Evolutionary conservation across 441 rosid species (phyloP).

Genomic region (Populus hybrid): DNA sequence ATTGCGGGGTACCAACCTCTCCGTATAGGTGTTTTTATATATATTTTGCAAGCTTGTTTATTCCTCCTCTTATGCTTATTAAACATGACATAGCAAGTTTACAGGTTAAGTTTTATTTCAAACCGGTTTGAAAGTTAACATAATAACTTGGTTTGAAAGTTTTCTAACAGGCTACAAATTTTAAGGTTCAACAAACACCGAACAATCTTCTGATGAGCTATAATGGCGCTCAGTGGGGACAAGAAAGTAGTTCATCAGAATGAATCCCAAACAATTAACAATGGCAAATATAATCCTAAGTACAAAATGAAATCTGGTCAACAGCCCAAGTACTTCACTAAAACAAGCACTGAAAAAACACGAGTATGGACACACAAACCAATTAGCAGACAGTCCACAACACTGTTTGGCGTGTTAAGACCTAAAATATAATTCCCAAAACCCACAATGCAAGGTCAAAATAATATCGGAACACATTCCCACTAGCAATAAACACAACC

Average conservation of each 20-base stretch:
- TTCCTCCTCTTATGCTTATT: no score
- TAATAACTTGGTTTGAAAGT: no score
- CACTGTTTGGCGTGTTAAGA: conserved; percentile 34
- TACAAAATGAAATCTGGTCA: not conserved
- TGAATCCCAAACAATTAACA: not conserved
- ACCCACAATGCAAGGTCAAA: conserved; percentile 40
- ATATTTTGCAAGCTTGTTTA: no score
- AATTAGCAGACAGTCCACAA: conserved; percentile 39
- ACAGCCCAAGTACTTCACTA: conserved; percentile 12
- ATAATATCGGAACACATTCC: conserved; percentile 46
- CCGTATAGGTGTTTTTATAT: no score
- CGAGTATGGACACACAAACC: conserved; percentile 37
- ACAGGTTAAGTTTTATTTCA: no score
- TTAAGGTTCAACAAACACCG: not conserved
- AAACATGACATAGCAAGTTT: no score
- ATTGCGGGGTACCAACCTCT: no score
- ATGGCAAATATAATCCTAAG: conserved; percentile 16
- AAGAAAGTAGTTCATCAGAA: not conserved
- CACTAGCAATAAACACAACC: conserved; percentile 31
- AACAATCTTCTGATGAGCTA: not conserved
- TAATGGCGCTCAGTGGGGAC: not conserved
- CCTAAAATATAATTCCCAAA: conserved; percentile 37
- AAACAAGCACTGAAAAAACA: conserved; percentile 27
- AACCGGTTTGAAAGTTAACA: no score
- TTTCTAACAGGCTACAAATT: not conserved